These are phyloP conservation scores for Macroventuria anomochaeta DNA, from an alignment of 2,329 filamentous ascomycete genomes.

Conservation along the genomic window DNA sequence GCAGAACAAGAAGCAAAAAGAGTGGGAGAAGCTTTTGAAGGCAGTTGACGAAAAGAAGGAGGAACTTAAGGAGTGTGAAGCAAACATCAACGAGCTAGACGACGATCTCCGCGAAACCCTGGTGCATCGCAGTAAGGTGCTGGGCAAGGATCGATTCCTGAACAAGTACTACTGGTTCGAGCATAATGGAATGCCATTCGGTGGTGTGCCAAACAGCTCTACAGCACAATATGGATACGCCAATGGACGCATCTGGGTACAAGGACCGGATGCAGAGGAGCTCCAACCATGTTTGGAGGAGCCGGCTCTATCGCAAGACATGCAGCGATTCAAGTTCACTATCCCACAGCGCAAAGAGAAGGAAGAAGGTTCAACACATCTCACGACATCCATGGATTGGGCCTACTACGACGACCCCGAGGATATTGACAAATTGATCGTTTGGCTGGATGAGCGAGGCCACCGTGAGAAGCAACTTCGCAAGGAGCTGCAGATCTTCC, in stretches of 20 bases:
- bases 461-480: constrained; percentile 84
- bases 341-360: constrained; percentile 82
- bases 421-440: constrained; percentile 77
- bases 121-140: constrained; percentile 84
- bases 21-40: constrained; percentile 84
- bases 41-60: constrained; percentile 89
- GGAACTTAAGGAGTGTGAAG: constrained; percentile 79
- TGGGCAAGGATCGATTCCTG: constrained; percentile 96
- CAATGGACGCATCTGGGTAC: constrained; percentile 94
- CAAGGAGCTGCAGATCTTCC: constrained; percentile 82
- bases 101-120: constrained; percentile 93
- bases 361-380: constrained; percentile 83
- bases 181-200: constrained; percentile 96
- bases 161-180: constrained; percentile 99
- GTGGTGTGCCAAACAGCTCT: constrained; percentile 83
- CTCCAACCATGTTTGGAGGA: constrained; percentile 58
- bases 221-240: constrained; percentile 88
- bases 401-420: constrained; percentile 86
- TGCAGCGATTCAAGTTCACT: constrained; percentile 78
- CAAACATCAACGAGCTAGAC: constrained; percentile 82
- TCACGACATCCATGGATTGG: constrained; percentile 82
- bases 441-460: constrained; percentile 88
- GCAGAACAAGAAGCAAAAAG: constrained; percentile 76
- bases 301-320: constrained; percentile 77
- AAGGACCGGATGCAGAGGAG: constrained; percentile 90